Percentiles rank a stretch among this genome's conserved stretches.
Conservation (phyloP, 257 asterid genomes). For the Salvia miltiorrhiza region DNA sequence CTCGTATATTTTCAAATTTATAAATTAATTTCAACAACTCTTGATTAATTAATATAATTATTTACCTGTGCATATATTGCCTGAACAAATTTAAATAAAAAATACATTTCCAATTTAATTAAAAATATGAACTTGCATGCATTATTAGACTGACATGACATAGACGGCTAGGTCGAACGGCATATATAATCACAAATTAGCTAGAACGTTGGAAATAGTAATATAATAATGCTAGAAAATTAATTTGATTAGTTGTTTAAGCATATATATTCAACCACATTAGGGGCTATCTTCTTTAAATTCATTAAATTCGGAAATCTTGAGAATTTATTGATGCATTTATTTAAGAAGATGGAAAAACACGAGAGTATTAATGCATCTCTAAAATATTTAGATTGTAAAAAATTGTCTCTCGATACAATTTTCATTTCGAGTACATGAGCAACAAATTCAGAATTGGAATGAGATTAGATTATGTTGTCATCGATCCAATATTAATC, state of each 20-base stretch:
- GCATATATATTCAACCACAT: neutral
- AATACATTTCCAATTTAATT: too few relatives aligned
- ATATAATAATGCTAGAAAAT: neutral
- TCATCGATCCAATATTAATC: too few relatives aligned
- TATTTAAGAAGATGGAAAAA: neutral
- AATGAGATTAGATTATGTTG: neutral
- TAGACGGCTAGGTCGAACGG: conserved; percentile 19
- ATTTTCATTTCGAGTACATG: neutral
- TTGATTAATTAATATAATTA: too few relatives aligned
- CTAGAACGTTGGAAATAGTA: conserved; percentile 29
- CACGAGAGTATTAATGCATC: neutral
- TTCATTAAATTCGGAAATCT: neutral
- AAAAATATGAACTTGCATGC: too few relatives aligned
- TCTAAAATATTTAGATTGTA: neutral
- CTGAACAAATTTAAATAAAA: too few relatives aligned
- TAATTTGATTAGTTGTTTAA: conserved; percentile 1
- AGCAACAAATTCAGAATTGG: neutral
- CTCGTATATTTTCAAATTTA: too few relatives aligned
- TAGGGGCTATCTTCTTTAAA: neutral
- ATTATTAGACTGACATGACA: too few relatives aligned
- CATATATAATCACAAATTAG: neutral
- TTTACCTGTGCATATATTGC: too few relatives aligned
- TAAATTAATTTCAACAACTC: neutral
- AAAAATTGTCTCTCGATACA: neutral
- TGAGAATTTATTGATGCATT: neutral